Conservation (phyloP, 768 basidiomycete genomes). For the Arthromyces matolae region DNA sequence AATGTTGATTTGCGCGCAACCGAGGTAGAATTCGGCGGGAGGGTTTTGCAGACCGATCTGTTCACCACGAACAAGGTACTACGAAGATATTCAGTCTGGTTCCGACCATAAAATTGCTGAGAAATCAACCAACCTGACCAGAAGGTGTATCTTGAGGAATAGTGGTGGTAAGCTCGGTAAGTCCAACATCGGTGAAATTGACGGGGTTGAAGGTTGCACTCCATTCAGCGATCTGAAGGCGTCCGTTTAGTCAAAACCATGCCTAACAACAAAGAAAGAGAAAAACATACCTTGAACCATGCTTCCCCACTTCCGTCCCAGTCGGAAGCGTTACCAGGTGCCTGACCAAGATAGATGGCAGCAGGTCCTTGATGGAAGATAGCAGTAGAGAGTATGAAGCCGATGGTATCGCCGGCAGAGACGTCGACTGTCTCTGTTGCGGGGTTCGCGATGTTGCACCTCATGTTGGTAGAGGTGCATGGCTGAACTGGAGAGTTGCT, state of each 20-base stretch:
- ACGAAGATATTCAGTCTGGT: background rate
- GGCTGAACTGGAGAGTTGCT: slow-evolving; percentile 39
- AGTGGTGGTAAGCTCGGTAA: slow-evolving; percentile 26
- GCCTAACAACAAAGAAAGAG: slow-evolving; percentile 13
- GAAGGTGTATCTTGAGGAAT: slow-evolving; percentile 32
- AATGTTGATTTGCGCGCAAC: slow-evolving; percentile 40
- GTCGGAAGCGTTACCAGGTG: slow-evolving; percentile 31
- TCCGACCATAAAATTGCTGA: too few relatives aligned
- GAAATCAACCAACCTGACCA: slow-evolving; percentile 25
- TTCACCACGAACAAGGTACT: slow-evolving; percentile 38
- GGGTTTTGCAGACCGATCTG: slow-evolving; percentile 38
- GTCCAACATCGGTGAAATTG: slow-evolving; percentile 23
- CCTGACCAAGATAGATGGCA: slow-evolving; percentile 39
- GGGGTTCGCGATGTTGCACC: slow-evolving; percentile 34
- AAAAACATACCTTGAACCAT: slow-evolving; percentile 35
- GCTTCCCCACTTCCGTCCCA: slow-evolving; percentile 38
- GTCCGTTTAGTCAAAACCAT: slow-evolving; percentile 15
- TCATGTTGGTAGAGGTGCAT: slow-evolving; percentile 33
- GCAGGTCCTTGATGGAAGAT: slow-evolving; percentile 39
- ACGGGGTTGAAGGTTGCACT: slow-evolving; percentile 28
- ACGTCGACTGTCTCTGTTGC: slow-evolving; percentile 30
- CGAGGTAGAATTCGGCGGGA: slow-evolving; percentile 43
- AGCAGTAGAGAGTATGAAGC: slow-evolving; percentile 28
- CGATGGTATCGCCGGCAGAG: slow-evolving; percentile 30
- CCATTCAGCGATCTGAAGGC: slow-evolving; percentile 27